Base-by-base conservation (phyloP, 352 stramenopile species). In the Aphanomyces euteiches region DNA sequence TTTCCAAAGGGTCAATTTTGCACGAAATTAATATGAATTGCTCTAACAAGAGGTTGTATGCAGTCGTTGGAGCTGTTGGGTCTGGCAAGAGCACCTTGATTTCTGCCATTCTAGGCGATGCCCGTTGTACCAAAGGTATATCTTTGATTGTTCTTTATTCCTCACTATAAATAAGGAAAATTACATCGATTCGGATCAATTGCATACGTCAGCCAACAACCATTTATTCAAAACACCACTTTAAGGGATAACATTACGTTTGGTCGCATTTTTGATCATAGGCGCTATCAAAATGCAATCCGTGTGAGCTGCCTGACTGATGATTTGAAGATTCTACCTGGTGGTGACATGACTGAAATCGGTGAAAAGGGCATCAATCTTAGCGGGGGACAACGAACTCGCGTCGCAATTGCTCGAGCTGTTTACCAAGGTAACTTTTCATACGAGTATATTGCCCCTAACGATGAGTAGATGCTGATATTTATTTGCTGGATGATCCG, bases 161-260 rank as follows among this genome's bases (percentile, higher is more conserved):
- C 43, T 50, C 10, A 50, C 43, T 0, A n/a, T 50, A 2, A 50
- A 12, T 50, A 37, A 21, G 65, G 65, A 19, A 10, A 15, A 17
- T 66, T 79, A 13, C 47, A 76, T 39, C 73, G 90, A 8, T 75
- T 79, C 21, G 91, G 90, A 12, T 78, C 73, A 28, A 72, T 97
- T 12, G 87, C 83, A 10, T 97, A 92, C 68, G 89, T 91, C 47
- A 59, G 87, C 34, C 93, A 98, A 75, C 88, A 73, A 12, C 77
- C 90, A n/a, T 98, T 93, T 72, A 97, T 98, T 47, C 79, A 96
- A 67, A 98, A 98, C 78, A 89, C 83, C 39, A 93, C 88, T 8
- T 65, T 98, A 1, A 74, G 78, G 17, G 83, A 95, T 40, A 98
- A 98, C 75, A 92, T 98, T 70, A 73, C 97, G 17, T 98, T 97